phyloP scores from a whole-genome alignment of 805 yeast species.

The Starmerella ratchasimensis region DNA sequence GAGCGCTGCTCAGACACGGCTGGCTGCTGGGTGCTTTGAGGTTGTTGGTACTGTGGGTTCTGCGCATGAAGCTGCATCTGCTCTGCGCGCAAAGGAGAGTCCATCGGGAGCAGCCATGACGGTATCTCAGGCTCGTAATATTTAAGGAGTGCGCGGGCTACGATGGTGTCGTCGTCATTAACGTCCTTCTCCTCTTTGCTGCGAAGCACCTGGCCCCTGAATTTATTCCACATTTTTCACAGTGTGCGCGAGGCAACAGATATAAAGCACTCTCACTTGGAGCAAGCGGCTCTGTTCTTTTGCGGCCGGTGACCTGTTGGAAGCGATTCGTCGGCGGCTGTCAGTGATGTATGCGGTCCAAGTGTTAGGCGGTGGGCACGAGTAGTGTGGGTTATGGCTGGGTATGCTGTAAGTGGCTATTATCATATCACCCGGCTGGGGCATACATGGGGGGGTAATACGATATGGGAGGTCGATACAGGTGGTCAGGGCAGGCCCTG shows the following conservation, averaged over 20 bases:
- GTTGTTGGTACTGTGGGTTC: background rate
- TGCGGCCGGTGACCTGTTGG: background rate
- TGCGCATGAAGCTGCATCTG: background rate
- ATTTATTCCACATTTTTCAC: constrained; percentile 21
- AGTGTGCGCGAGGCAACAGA: background rate
- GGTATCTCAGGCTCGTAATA: constrained; percentile 27
- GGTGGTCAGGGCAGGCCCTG: too few relatives aligned
- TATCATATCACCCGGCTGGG: too few relatives aligned
- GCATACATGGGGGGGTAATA: too few relatives aligned
- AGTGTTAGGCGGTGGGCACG: background rate
- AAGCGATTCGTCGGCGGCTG: background rate
- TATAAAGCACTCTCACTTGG: too few relatives aligned
- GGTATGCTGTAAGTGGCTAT: too few relatives aligned
- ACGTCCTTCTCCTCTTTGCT: constrained; percentile 30
- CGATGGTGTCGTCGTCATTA: constrained; percentile 31
- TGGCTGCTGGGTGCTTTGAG: background rate
- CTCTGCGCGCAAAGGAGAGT: background rate
- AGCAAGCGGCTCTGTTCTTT: background rate
- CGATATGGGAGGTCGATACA: too few relatives aligned
- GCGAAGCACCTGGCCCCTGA: constrained; percentile 22
- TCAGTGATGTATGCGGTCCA: too few relatives aligned
- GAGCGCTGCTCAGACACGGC: too few relatives aligned
- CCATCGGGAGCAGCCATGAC: constrained; percentile 22
- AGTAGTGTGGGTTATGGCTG: too few relatives aligned
- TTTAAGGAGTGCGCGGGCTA: constrained; percentile 34